Base-by-base conservation (phyloP, 768 basidiomycete genomes). In the Rhodotorula toruloides region DNA sequence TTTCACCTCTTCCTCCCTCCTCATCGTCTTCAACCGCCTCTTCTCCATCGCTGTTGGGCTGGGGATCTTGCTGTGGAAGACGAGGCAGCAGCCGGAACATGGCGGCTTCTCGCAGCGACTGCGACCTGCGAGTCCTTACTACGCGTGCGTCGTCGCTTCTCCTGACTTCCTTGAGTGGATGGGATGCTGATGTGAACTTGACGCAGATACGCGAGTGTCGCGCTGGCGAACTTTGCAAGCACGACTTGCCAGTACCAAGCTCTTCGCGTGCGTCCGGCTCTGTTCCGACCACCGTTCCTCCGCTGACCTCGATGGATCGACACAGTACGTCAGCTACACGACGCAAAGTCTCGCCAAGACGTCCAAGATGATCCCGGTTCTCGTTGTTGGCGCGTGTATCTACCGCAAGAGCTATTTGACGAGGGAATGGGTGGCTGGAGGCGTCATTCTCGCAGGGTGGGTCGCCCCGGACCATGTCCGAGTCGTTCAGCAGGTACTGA, bases 331-430 rank as follows among this genome's bases (percentile, higher is more conserved):
- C 22, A 53, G 53, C 31, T 70, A 67, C 57, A 72, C 71, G 43
- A 74, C 70, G 0, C 73, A 74, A 52, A 64, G 67, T 9, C 61
- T 74, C 16, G 73, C 74, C 46, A 75, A 75, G 52, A 65, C 61
- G n/a, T 47, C 57, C 39, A 75, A 75, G 56, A 75, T 73, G 72
- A 60, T 73, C 32, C 74, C 74, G 25, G 74, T 75, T n/a, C 68
- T 75, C 46, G 59, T 75, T 25, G 70, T 75, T 34, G 69, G 70
- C 19, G 58, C 59, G 0, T 27, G 70, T 31, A 60, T 75, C 31
- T 75, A 61, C 32, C 65, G 63, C 48, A 75, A 75, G 63, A 57
- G 48, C 29, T 61, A 73, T 56, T 39, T 57, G 25, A 14, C 40
- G 29, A 44, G 63, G 22, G 72, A 75, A 42, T 75, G 72, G 67